Conservation (phyloP, 148 eudicot species). For the Amaranthus palmeri region DNA sequence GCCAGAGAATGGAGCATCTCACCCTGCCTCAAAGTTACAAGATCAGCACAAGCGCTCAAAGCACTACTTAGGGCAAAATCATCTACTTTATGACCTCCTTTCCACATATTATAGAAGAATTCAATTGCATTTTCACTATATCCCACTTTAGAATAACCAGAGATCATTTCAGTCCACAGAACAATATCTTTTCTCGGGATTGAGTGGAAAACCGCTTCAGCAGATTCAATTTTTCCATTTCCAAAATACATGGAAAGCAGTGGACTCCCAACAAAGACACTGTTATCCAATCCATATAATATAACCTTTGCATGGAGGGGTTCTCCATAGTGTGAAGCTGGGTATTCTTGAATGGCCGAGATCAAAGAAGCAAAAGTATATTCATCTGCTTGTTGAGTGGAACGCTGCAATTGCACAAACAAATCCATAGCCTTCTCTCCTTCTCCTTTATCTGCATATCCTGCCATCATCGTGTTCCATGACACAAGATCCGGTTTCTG, state of each 20-base stretch:
- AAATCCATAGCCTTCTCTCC: conserved; percentile 58
- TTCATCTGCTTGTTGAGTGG: conserved; percentile 57
- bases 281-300: conserved; percentile 44
- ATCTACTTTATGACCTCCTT: conserved; percentile 55
- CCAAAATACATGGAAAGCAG: conserved; percentile 70
- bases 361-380: conserved; percentile 73
- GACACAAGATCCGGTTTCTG: conserved; percentile 62
- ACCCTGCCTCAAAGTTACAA: conserved; percentile 54
- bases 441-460: conserved; percentile 53
- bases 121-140: conserved; percentile 60
- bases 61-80: conserved; percentile 59
- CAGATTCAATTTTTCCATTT: conserved; percentile 43
- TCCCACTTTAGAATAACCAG: conserved; percentile 50
- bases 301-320: conserved; percentile 61
- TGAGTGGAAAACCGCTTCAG: conserved; percentile 49
- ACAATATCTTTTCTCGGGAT: conserved; percentile 52
- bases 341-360: conserved; percentile 41
- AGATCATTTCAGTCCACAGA: conserved; percentile 81
- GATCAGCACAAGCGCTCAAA: conserved; percentile 83
- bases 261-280: conserved; percentile 58
- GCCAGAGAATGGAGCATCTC: conserved; percentile 69
- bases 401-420: conserved; percentile 38
- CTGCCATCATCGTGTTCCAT: conserved; percentile 85
- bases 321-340: conserved; percentile 47
- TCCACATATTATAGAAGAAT: conserved; percentile 46